phyloP scores from a whole-genome alignment of 768 basidiomycete species.

The Polyporus arcularius region DNA sequence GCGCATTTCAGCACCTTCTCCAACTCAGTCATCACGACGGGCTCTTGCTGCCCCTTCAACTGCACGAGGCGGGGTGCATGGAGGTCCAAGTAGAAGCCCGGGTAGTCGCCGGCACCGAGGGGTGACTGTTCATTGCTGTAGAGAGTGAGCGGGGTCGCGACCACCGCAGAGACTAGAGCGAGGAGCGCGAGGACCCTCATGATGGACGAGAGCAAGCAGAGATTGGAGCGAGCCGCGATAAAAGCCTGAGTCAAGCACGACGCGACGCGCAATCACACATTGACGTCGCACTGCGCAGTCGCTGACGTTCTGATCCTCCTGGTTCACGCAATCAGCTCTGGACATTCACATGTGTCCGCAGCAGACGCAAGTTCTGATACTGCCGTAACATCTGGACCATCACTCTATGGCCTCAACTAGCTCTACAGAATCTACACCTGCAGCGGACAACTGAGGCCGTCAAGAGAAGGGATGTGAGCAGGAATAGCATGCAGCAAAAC shows the following conservation, averaged over 20 bases:
- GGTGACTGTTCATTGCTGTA: conserved; percentile 39
- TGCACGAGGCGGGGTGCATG: conserved; percentile 73
- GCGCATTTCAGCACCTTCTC: no score
- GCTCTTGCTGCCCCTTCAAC: conserved; percentile 58
- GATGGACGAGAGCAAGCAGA: conserved; percentile 12
- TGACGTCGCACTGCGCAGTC: not conserved
- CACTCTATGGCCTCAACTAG: no score
- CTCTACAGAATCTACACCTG: no score
- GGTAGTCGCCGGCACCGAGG: conserved; percentile 38
- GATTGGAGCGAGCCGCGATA: conserved; percentile 1
- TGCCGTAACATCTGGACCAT: no score
- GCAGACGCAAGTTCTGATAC: no score
- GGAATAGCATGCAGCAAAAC: no score
- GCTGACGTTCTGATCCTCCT: no score
- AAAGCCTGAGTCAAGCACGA: not conserved
- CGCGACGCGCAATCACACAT: not conserved
- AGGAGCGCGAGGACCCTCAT: conserved; percentile 57
- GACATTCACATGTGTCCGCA: no score
- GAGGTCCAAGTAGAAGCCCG: conserved; percentile 75
- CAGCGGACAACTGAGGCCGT: no score
- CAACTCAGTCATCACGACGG: conserved; percentile 83
- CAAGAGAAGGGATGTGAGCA: no score
- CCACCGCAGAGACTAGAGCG: conserved; percentile 43
- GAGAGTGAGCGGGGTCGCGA: conserved; percentile 40
- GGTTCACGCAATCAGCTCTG: no score